A percentile compares a stretch with the other conserved stretches of the same genome.
Evolutionary conservation across 495 filamentous ascomycete genomes (phyloP).

Genomic region (Coniosporium apollinis): DNA sequence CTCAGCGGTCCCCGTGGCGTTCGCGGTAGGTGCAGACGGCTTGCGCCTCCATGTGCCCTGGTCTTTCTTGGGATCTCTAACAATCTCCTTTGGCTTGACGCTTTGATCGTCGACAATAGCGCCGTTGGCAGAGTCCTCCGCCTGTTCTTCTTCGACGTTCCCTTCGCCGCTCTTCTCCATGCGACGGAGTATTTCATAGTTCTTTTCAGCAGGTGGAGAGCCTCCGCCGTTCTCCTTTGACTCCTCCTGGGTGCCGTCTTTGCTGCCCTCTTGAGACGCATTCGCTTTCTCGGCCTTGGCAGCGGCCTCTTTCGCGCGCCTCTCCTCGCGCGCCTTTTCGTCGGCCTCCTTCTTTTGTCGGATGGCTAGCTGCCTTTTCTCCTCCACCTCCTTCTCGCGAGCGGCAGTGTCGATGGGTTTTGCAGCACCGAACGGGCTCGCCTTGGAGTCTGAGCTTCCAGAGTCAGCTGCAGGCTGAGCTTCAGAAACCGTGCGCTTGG

Average conservation of each 20-base stretch:
- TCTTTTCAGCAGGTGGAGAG: conserved; percentile 7
- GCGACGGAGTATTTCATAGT: conserved; percentile 22
- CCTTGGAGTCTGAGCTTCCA: conserved; percentile 50
- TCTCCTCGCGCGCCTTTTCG: conserved; percentile 68
- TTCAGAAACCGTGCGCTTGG: conserved; percentile 79
- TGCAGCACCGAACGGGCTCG: conserved; percentile 84
- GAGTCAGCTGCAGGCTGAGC: conserved; percentile 31
- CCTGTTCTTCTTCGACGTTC: conserved; percentile 11
- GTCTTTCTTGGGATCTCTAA: conserved; percentile 6
- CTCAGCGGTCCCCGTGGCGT: conserved; percentile 10
- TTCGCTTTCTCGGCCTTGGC: conserved; percentile 26
- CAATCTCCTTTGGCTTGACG: conserved; percentile 24
- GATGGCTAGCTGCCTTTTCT: conserved; percentile 55
- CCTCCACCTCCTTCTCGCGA: conserved; percentile 74
- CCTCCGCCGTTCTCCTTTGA: conserved; percentile 19
- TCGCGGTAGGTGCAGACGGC: background rate
- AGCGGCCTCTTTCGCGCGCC: conserved; percentile 29
- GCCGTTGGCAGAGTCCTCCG: conserved; percentile 20
- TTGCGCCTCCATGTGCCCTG: conserved; percentile 2
- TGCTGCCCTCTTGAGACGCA: conserved; percentile 11
- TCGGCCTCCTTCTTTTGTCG: conserved; percentile 78
- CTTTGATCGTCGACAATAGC: conserved; percentile 21
- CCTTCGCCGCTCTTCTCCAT: conserved; percentile 8
- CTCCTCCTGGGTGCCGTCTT: conserved; percentile 4
- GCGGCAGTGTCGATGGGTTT: conserved; percentile 78